phyloP scores from a whole-genome alignment of 305 asterid genomes.

The Stenogyne calaminthoides region DNA sequence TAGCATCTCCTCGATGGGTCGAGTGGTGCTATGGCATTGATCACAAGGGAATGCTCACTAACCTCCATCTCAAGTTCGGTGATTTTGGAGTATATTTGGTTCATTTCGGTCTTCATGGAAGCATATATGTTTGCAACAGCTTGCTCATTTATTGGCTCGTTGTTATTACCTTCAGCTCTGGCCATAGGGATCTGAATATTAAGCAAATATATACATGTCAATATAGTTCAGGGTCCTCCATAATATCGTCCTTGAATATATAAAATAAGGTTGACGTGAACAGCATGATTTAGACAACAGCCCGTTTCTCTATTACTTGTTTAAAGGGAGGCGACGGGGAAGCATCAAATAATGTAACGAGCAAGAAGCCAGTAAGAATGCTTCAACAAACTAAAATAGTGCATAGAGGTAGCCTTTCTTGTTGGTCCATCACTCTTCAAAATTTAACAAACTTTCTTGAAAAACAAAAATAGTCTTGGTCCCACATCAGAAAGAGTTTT shows the following conservation, averaged over 20 bases:
- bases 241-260: neutral
- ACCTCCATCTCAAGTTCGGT: constrained; percentile 95
- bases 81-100: constrained; percentile 87
- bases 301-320: constrained; percentile 2
- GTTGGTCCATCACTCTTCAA: neutral
- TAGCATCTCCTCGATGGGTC: constrained; percentile 92
- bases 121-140: constrained; percentile 82
- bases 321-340: too few species aligned
- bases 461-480: neutral
- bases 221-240: neutral
- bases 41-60: constrained; percentile 88
- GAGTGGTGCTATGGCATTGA: constrained; percentile 85
- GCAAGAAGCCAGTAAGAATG: neutral
- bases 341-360: neutral
- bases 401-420: neutral
- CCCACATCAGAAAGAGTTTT: neutral
- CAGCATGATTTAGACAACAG: neutral
- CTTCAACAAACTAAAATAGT: neutral
- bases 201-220: neutral
- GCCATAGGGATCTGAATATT: constrained; percentile 56
- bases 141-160: constrained; percentile 86
- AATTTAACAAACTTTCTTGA: neutral
- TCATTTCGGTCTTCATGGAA: constrained; percentile 72
- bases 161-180: constrained; percentile 47
- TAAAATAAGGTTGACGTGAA: neutral